Base-by-base conservation (phyloP, 768 basidiomycete species). In the Scleroderma bovista region DNA sequence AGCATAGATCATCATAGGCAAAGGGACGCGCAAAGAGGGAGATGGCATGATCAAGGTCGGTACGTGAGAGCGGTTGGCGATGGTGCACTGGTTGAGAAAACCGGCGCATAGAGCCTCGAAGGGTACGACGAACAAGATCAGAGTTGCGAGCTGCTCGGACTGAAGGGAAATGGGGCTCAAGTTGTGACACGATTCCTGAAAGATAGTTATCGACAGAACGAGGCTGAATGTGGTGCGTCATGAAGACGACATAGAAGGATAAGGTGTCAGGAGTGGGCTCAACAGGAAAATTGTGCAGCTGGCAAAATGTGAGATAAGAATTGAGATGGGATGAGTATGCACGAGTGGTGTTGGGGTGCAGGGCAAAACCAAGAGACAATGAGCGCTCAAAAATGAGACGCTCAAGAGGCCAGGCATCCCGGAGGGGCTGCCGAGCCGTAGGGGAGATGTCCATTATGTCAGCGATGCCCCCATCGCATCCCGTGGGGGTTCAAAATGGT, bases 221-320 rank as follows among this genome's bases (percentile, higher is more conserved):
- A 0, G 73, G 71, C 33, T 67, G 57, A 42, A 75, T 72, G 49
- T 70, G 65, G 26, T 59, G 55, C 3, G 49, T 67, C 64, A 70
- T 71, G 54, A 57, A 74, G 1, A 66, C 63, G 3, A 59, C 56
- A 51, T 52, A 76, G 20, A 69, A 66, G 9, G 61, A 62, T 3
- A 77, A 56, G 0, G 72, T 73, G 42, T 74, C 65, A 33, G 55
- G 47, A 1, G 71, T 72, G 0, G 74, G 75, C 0, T 70, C 59
- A 13, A 70, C 23, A 5, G 71, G 61, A 13, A 72, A 55, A 2
- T 61, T 6, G 46, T n/a, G n/a, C n/a, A n/a, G n/a, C n/a, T n/a
- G n/a, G n/a, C n/a, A n/a, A n/a, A n/a, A n/a, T n/a, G n/a, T 76
- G 72, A 0, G 51, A 39, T 74, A 75, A 2, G 69, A 73, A 22